Base-by-base conservation (phyloP, 1,284 basidiomycete genomes). In the Trametes versicolor region DNA sequence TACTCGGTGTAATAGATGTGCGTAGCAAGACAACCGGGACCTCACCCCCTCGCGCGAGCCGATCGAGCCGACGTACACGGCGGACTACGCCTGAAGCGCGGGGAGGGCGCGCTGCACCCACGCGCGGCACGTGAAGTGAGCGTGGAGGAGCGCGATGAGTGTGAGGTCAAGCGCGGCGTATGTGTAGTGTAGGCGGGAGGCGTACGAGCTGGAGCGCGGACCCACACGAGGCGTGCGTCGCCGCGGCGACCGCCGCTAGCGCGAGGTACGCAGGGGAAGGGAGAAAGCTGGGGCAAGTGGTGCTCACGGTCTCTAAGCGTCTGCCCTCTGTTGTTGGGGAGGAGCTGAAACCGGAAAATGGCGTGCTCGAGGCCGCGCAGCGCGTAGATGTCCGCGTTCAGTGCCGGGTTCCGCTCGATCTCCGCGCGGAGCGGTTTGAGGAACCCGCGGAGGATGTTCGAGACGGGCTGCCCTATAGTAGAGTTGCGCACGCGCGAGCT, bases 141-240 rank as follows among this genome's bases (percentile, higher is more conserved):
- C 74, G 71, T 80, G 80, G 13, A 82, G 72, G 3, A 73, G 69
- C 17, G 71, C 75, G 51, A 83, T 78, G 64, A 81, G 76, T 49
- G 77, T 72, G 54, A 83, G 79, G 70, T 83, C 81, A 60, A 78
- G 76, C 2, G 79, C 79, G 0, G 82, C 81, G 57, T 83, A 83
- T 23, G 72, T 69, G 52, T 43, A 82, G 76, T 9, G 74, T 71
- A 1, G 72, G 48, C 0, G 69, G n/a, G 43, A 83, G 73, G 10
- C 81, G 76, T 1, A 37, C 37, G 23, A 80, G 65, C 81, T 81
- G 83, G 48, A 76, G 58, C 0, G 58, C 71, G 9, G 72, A 76
- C 0, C 75, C 74, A 21, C 75, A 70, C 3, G 72, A 54, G 56
- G 73, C 73, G 72, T 83, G 81, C 75, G 82, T 78, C 41, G 68